Conservation (phyloP, 2,329 filamentous ascomycete genomes). For the Alternaria solani region DNA sequence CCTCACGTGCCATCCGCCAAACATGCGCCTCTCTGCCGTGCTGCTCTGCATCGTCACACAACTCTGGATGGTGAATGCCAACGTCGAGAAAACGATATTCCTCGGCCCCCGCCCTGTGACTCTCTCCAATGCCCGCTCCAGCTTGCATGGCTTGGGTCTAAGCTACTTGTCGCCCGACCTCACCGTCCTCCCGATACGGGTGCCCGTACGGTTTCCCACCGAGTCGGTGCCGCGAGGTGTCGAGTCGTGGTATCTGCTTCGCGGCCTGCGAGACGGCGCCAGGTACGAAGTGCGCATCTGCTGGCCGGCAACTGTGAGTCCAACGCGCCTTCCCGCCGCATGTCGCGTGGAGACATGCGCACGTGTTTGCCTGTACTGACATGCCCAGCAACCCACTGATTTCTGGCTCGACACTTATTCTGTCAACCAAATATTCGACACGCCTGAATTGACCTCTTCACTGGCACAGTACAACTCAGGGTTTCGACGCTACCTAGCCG, state of each 20-base stretch:
- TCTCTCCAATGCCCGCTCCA: constrained; percentile 64
- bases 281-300: constrained; percentile 92
- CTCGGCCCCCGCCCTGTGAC: constrained; percentile 69
- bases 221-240: constrained; percentile 62
- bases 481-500: constrained; percentile 51
- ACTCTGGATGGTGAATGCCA: constrained; percentile 63
- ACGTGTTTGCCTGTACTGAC: constrained; percentile 25
- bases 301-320: constrained; percentile 87
- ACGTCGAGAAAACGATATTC: constrained; percentile 93
- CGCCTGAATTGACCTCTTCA: constrained; percentile 69
- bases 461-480: constrained; percentile 67
- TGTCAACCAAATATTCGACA: constrained; percentile 67
- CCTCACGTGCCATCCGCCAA: constrained; percentile 26
- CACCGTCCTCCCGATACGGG: constrained; percentile 65
- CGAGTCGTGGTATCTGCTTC: constrained; percentile 81
- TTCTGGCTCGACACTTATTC: constrained; percentile 75
- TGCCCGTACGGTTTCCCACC: constrained; percentile 74
- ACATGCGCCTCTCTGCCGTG: constrained; percentile 44
- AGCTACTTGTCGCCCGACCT: constrained; percentile 66
- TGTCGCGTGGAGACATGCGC: not conserved
- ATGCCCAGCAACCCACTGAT: constrained; percentile 78
- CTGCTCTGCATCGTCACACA: constrained; percentile 43
- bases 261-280: constrained; percentile 71
- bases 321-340: constrained; percentile 4
- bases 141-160: constrained; percentile 69